These are phyloP conservation scores for Holtermanniella nyarrowii DNA, from an alignment of 768 basidiomycete species.

Conservation along the genomic window DNA sequence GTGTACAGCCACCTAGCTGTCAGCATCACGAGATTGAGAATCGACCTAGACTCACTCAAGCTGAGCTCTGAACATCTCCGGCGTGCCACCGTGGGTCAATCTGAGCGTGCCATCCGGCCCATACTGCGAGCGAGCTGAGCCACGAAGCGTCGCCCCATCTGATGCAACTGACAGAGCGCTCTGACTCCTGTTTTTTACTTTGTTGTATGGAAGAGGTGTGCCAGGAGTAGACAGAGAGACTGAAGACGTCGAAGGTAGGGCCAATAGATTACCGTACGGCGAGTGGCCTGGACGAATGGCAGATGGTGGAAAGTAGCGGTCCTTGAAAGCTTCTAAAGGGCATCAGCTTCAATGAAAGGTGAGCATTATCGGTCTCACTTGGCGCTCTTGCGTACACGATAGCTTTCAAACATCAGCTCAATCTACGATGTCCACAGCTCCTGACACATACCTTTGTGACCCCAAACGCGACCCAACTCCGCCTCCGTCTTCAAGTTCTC, in stretches of 20 bases:
- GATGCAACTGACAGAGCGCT: conserved; percentile 4
- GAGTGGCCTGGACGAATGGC: conserved; percentile 14
- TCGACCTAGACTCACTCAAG: conserved; percentile 51
- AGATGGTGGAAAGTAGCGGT: conserved; percentile 56
- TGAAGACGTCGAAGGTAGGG: conserved; percentile 8
- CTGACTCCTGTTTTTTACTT: neutral
- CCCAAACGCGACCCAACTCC: conserved; percentile 52
- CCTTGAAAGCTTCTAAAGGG: conserved; percentile 57
- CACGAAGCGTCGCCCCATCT: conserved; percentile 12
- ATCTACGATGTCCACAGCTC: neutral
- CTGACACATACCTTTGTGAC: conserved; percentile 73
- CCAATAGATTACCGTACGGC: conserved; percentile 6
- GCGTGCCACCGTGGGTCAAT: conserved; percentile 45
- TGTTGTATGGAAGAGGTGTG: neutral
- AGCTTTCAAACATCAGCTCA: conserved; percentile 43
- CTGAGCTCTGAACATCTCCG: conserved; percentile 74
- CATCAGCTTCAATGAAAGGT: neutral
- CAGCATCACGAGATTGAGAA: neutral
- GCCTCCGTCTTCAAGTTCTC: neutral
- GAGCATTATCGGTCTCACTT: conserved; percentile 42
- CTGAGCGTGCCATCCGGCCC: conserved; percentile 10
- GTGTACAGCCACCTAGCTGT: conserved; percentile 61
- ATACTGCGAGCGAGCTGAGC: neutral
- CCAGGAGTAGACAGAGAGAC: conserved; percentile 1
- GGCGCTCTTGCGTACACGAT: conserved; percentile 91